Conservation (phyloP, 2,329 filamentous ascomycete species). For the Cladosporium velox region DNA sequence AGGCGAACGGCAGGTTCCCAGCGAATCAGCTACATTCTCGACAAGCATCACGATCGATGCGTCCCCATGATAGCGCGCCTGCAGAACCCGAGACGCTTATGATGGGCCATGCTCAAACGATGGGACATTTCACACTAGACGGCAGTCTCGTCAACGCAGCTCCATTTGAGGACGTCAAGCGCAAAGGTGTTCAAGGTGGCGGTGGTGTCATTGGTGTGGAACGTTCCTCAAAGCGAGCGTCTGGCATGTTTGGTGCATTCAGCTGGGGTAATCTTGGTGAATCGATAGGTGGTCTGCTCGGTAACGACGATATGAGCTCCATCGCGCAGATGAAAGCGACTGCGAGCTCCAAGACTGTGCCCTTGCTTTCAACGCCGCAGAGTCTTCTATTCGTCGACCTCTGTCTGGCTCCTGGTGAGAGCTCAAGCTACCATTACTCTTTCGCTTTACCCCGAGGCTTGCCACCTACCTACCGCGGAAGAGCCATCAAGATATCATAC, state of each 20-base stretch:
- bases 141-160: slow-evolving; percentile 86
- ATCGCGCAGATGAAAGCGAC: slow-evolving; percentile 94
- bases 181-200: slow-evolving; percentile 82
- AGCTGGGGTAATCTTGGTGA: slow-evolving; percentile 88
- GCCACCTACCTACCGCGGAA: slow-evolving; percentile 88
- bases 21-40: slow-evolving; percentile 33
- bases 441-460: slow-evolving; percentile 84
- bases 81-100: slow-evolving; percentile 76
- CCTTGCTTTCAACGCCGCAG: slow-evolving; percentile 90
- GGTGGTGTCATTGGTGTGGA: slow-evolving; percentile 84
- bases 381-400: slow-evolving; percentile 95
- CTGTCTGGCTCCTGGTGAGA: slow-evolving; percentile 82
- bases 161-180: slow-evolving; percentile 93
- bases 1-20: slow-evolving; percentile 34
- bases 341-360: slow-evolving; percentile 82
- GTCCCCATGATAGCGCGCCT: slow-evolving; percentile 45
- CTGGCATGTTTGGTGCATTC: slow-evolving; percentile 77
- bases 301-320: slow-evolving; percentile 81
- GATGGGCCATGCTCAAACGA: slow-evolving; percentile 97
- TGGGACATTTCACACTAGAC: slow-evolving; percentile 88
- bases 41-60: slow-evolving; percentile 44
- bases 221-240: slow-evolving; percentile 66
- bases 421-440: slow-evolving; percentile 80
- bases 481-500: slow-evolving; percentile 92
- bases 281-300: slow-evolving; percentile 84